Base-by-base conservation (phyloP, 148 eudicot genomes). In the Arctostaphylos glauca region DNA sequence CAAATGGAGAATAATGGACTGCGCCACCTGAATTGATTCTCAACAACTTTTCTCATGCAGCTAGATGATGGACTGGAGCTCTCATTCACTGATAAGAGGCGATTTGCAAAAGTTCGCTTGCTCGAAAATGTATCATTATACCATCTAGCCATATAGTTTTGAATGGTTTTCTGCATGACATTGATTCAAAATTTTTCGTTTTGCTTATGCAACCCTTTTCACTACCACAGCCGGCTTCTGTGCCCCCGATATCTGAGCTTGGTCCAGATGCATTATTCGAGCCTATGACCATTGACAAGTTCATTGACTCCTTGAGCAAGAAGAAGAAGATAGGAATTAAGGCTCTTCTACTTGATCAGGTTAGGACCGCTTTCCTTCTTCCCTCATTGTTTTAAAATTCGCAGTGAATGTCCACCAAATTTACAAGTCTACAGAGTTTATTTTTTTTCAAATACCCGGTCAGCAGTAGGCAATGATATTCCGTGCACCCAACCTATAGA, bases 281-380 rank as follows among this genome's bases (percentile, higher is more conserved):
- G 84, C 98, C 93, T 80, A 85, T 93, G 95, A 87, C 92, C 62
- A 83, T 82, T 77, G 94, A 88, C n/a, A 96, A 92, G 79, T 86
- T 96, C 71, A 74, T 81, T 78, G 86, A 82, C 9, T 87, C 93
- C 60, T 83, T 93, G 85, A 89, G 84, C 78, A 93, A 89, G 86
- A 96, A 93, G 86, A 96, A 93, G 92, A 96, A 93, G 82, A 91
- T 86, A 84, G 92, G 95, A 83, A 93, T 94, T 38, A 94, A 96
- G 90, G 88, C 94, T 85, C 92, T 96, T 56, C 82, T 96, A 84
- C 99, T 96, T 87, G 99, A 96, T 88, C 99, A 96, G 97, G 99
- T 96, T 53, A 23, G 76, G 58, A 49, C 43, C 41, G 9, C 13
- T 79, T 85, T n/a, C 48, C 59, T 49, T 79, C 14, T 14, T 0